Base-by-base conservation (phyloP, 202 grass and related monocot genomes). In the Eragrostis tef region DNA sequence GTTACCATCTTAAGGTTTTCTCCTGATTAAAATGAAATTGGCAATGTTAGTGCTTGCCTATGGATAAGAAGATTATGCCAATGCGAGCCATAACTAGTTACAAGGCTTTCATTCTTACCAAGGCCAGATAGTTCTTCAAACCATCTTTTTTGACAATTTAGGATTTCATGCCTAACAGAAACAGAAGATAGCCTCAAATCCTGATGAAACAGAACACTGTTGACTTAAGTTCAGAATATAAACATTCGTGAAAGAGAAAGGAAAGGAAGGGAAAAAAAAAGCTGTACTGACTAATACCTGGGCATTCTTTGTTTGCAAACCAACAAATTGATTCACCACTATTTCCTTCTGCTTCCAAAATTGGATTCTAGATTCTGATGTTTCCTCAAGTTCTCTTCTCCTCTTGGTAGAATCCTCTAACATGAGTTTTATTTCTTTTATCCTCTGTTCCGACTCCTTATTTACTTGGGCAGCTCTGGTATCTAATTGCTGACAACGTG, bases 181-280 rank as follows among this genome's bases (percentile, higher is more conserved):
- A 85, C 51, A 67, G 86, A 95, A 84, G 87, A 95, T 75, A 93
- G 73, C 85, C 78, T 95, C 89, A 98, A 90, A 77, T 95, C 96
- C 96, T 98, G 89, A 71, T 79, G 64, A 81, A 86, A 84, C 56
- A 92, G 1, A 90, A 72, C 3, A 67, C 12, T 70, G 67, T 73
- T 71, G 1, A 84, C 61, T 51, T 81, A 82, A 64, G 42, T 70
- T 44, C 16, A 83, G 29, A 78, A 73, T 79, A 81, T 77, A 71
- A n/a, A 34, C 75, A 61, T 65, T 71, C 56, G 9, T 5, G 2
- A 16, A 52, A 76, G 43, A 66, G 48, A 25, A 75, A 86, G 51
- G 22, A 64, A 46, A 46, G 29, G 29, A 31, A 75, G 54, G 39
- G 6, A 14, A 36, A 22, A 39, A 64, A 8, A 12, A 39, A 73